phyloP scores from a whole-genome alignment of 163 green algal genomes.

The Picocystis sp. region DNA sequence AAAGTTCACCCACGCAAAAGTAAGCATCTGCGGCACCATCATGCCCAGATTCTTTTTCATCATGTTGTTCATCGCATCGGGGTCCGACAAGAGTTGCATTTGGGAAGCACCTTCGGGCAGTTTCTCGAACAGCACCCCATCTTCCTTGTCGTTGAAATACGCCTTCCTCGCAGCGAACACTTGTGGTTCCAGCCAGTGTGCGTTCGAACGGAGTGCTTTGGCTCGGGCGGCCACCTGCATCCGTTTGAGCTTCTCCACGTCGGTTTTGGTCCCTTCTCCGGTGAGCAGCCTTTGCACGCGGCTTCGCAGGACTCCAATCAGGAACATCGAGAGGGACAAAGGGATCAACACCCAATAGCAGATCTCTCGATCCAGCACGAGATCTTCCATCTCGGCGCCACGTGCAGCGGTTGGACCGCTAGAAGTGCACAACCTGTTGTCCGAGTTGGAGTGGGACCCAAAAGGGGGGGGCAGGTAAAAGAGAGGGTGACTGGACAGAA shows the following conservation, averaged over 20 bases:
- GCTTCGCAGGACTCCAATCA: conserved; percentile 68
- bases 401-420: no score
- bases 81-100: conserved; percentile 58
- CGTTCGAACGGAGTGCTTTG: conserved; percentile 32
- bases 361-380: conserved; percentile 57
- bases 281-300: conserved; percentile 3
- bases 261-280: conserved; percentile 28
- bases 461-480: no score
- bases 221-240: conserved; percentile 49
- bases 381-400: conserved; percentile 8
- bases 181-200: conserved; percentile 36
- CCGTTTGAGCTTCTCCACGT: conserved; percentile 47
- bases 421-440: no score
- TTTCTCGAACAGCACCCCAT: conserved; percentile 58
- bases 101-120: conserved; percentile 37
- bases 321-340: conserved; percentile 59
- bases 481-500: no score
- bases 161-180: conserved; percentile 44
- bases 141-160: conserved; percentile 49
- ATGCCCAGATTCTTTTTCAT: conserved; percentile 92
- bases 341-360: conserved; percentile 81
- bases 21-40: conserved; percentile 71
- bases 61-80: conserved; percentile 80
- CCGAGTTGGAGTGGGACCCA: no score
- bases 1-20: conserved; percentile 78